Evolutionary conservation across 2,329 filamentous ascomycete species (phyloP), one percentile per base, ranked within the genome.

Genomic region (Alternaria brassicae): DNA sequence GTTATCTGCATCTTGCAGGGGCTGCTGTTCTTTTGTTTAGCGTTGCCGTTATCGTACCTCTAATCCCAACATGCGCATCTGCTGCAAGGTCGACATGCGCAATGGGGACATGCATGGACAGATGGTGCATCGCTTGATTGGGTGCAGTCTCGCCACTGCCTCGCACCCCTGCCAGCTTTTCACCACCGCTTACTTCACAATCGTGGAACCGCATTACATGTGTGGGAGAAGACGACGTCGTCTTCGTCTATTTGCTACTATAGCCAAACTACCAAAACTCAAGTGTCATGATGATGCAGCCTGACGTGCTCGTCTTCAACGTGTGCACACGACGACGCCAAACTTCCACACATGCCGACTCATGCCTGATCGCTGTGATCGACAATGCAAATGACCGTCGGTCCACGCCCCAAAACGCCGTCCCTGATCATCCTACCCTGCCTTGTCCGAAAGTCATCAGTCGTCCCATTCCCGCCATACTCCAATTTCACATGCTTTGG

Each of bases 401-500:
- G 40, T 13, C 49, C 37, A 21, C n/a, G n/a, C 41, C 42, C 39
- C 44, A 30, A 50, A 48, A 47, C 51, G 42, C 53, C 28, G 32
- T 36, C 21, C 25, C 37, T 40, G 12, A 53, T 17, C 36, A 21
- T 34, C n/a, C n/a, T n/a, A 30, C 42, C 25, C 36, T 15, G 25
- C 40, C 13, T 13, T 44, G 10, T 19, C 39, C 6, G 6, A 17
- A 37, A 37, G 19, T 39, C 57, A 17, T 62, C 66, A 75, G 49
- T 79, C 76, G 62, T 81, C 74, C 78, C 79, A 81, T 32, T 72
- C 71, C 52, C 79, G 79, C 81, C 81, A 83, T 21, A 76, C 78
- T 13, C 82, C 82, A 47, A 79, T 72, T 2, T 77, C 73, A 30
- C 82, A 76, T 15, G 75, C 79, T 44, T 82, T 74, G 7, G 77